Percentiles rank a stretch among this genome's conserved stretches.
These are phyloP conservation scores for Cardamine occulta DNA, from an alignment of 345 rosid species.

Conservation along the genomic window DNA sequence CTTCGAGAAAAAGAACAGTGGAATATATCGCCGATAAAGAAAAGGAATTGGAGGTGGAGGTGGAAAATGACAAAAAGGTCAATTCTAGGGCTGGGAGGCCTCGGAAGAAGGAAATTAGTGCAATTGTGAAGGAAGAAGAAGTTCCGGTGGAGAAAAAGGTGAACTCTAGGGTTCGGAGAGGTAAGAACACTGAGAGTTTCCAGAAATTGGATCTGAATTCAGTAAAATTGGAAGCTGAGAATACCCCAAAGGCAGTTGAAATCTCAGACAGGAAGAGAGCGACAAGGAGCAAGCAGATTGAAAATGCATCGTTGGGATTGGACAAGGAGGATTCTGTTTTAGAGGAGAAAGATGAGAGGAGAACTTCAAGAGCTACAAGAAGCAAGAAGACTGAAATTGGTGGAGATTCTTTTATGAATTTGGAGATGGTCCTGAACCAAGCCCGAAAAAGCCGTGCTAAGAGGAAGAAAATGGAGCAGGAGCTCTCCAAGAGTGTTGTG, in stretches of 20 bases:
- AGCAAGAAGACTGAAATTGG: constrained; percentile 42
- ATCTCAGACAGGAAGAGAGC: constrained; percentile 33
- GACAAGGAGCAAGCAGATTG: constrained; percentile 44
- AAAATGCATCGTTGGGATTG: neutral
- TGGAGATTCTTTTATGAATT: constrained; percentile 32
- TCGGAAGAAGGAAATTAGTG: neutral
- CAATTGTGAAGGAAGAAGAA: constrained; percentile 16
- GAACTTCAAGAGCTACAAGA: constrained; percentile 47
- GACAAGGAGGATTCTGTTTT: constrained; percentile 14
- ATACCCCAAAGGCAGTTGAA: constrained; percentile 24
- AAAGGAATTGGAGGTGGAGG: constrained; percentile 19
- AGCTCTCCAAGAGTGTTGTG: constrained; percentile 10
- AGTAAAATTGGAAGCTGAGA: constrained; percentile 37
- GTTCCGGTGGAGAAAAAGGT: constrained; percentile 27
- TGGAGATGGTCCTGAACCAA: constrained; percentile 33
- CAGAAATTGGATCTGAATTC: constrained; percentile 30
- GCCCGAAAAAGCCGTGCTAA: constrained; percentile 37
- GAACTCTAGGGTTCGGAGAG: constrained; percentile 36
- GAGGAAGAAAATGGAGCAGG: constrained; percentile 28
- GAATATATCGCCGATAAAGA: constrained; percentile 30
- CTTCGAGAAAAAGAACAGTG: constrained; percentile 30
- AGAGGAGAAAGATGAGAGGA: constrained; percentile 16
- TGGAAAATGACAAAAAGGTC: constrained; percentile 17
- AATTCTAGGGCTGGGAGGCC: constrained; percentile 26
- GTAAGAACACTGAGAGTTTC: constrained; percentile 31